Evolutionary conservation across 352 stramenopile genomes (phyloP).

Genomic region (Globisporangium paddicum): DNA sequence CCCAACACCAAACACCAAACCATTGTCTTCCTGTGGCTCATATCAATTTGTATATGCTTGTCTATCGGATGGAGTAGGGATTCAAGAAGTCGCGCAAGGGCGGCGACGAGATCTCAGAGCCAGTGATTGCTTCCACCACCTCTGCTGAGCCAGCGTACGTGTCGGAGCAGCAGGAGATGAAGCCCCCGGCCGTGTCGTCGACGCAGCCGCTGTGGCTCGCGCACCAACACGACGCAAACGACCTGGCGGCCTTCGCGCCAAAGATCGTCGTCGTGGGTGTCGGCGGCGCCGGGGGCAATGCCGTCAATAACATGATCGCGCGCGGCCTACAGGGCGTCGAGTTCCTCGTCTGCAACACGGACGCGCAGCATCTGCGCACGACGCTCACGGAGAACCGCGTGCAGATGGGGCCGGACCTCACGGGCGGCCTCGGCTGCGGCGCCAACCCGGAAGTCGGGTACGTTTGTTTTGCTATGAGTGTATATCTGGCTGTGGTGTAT

Average conservation of each 20-base stretch:
- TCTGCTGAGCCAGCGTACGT: slow-evolving; percentile 4
- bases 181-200: slow-evolving; percentile 37
- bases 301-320: slow-evolving; percentile 91
- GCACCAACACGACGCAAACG: slow-evolving; percentile 50
- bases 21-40: background rate
- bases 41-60: too few relatives aligned
- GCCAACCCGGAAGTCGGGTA: slow-evolving; percentile 80
- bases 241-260: slow-evolving; percentile 73
- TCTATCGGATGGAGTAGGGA: slow-evolving; percentile 20
- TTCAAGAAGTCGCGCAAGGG: slow-evolving; percentile 55
- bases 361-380: slow-evolving; percentile 88
- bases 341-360: slow-evolving; percentile 91
- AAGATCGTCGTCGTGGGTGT: slow-evolving; percentile 88
- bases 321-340: slow-evolving; percentile 78
- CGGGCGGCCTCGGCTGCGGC: slow-evolving; percentile 72
- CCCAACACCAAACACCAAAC: too few relatives aligned
- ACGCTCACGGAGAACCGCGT: slow-evolving; percentile 89
- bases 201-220: slow-evolving; percentile 76
- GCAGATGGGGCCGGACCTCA: slow-evolving; percentile 87
- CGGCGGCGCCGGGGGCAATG: slow-evolving; percentile 85
- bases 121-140: background rate
- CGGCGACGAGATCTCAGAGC: slow-evolving; percentile 13
- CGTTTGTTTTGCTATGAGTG: too few relatives aligned
- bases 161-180: slow-evolving; percentile 33
- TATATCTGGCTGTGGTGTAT: too few relatives aligned